A percentile compares a stretch with the other conserved stretches of the same genome.
These are phyloP conservation scores for Yamagishiella unicocca DNA, from an alignment of 139 green algal genomes.

Conservation along the genomic window DNA sequence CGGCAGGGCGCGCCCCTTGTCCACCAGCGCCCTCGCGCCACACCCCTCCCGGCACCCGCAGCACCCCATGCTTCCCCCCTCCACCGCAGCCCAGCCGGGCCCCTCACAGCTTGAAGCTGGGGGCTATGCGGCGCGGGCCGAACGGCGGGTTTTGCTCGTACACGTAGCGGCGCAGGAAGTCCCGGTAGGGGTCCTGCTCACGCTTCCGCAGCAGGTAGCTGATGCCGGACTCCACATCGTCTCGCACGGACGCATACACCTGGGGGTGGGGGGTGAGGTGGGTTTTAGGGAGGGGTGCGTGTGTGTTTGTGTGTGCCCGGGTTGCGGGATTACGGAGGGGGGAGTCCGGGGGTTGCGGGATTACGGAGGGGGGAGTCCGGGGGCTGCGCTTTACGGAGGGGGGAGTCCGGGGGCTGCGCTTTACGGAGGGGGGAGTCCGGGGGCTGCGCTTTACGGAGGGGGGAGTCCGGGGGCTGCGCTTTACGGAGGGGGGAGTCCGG, in stretches of 20 bases:
- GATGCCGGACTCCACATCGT: slow-evolving; percentile 80
- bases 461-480: no score
- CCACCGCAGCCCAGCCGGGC: no score
- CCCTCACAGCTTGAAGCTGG: slow-evolving; percentile 80
- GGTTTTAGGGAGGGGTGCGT: background rate
- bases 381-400: no score
- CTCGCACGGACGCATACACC: slow-evolving; percentile 76
- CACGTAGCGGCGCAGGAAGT: slow-evolving; percentile 72
- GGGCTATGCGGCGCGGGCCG: slow-evolving; percentile 69
- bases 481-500: no score
- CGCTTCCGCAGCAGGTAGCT: slow-evolving; percentile 78
- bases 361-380: no score
- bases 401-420: no score
- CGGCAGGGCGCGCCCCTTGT: no score
- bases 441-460: background rate
- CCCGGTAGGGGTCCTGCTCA: slow-evolving; percentile 85
- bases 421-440: background rate
- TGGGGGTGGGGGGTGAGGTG: background rate
- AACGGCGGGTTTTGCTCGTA: slow-evolving; percentile 78
- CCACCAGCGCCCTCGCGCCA: no score
- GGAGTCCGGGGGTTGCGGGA: no score
- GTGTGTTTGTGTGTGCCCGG: background rate
- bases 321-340: background rate
- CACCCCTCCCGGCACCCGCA: no score
- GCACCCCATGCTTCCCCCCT: no score